phyloP scores from a whole-genome alignment of 345 rosid genomes.

The Murraya koenigii region DNA sequence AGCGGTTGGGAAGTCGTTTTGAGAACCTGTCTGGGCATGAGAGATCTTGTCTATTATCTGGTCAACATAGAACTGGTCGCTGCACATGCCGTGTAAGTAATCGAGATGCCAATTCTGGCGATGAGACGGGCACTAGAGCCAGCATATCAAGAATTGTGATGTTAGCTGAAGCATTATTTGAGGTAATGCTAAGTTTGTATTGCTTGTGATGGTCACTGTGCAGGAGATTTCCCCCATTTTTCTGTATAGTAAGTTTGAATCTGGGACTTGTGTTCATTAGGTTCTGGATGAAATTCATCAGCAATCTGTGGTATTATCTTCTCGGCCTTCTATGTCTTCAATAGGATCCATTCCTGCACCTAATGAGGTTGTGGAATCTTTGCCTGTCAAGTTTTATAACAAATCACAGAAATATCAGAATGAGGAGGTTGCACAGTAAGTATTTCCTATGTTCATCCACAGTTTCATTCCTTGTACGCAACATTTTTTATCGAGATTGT shows the following conservation, averaged over 20 bases:
- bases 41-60: slow-evolving; percentile 84
- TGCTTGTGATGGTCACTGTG: not conserved
- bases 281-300: slow-evolving; percentile 99
- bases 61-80: slow-evolving; percentile 76
- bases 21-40: slow-evolving; percentile 87
- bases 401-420: slow-evolving; percentile 53
- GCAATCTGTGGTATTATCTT: slow-evolving; percentile 91
- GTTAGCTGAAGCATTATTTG: slow-evolving; percentile 97
- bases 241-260: slow-evolving; percentile 29
- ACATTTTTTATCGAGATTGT: not conserved
- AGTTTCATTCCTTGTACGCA: not conserved
- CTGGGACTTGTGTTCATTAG: slow-evolving; percentile 39
- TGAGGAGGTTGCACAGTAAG: slow-evolving; percentile 86
- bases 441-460: slow-evolving; percentile 3
- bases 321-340: slow-evolving; percentile 81
- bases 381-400: slow-evolving; percentile 60
- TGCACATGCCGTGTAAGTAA: slow-evolving; percentile 71
- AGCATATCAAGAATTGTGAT: slow-evolving; percentile 97
- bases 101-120: slow-evolving; percentile 50
- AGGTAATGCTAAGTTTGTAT: slow-evolving; percentile 43
- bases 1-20: slow-evolving; percentile 85
- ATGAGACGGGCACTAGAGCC: slow-evolving; percentile 78
- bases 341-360: slow-evolving; percentile 98
- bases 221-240: not conserved
- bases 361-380: slow-evolving; percentile 74